A percentile compares a stretch with the other conserved stretches of the same genome.
phyloP scores from a whole-genome alignment of 495 filamentous ascomycete species.

The Hyaloscypha finlandica region DNA sequence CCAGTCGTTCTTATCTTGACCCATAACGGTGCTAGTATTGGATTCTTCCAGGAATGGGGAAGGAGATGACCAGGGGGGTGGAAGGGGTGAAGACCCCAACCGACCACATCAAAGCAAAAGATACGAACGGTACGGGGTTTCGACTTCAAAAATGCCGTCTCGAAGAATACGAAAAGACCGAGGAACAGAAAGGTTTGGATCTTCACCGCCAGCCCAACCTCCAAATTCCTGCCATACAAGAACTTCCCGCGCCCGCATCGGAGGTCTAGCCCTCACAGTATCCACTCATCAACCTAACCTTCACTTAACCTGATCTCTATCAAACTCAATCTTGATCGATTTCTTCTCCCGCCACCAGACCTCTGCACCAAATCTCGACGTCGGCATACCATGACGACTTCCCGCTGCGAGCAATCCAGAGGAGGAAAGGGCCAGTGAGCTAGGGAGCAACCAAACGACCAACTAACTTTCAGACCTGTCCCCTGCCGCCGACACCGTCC shows the following conservation, averaged over 20 bases:
- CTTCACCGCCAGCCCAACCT: not conserved
- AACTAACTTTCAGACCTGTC: not conserved
- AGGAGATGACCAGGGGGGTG: too few species aligned
- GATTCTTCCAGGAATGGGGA: too few species aligned
- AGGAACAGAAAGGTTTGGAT: not conserved
- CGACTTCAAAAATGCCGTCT: too few species aligned
- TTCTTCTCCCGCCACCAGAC: not conserved
- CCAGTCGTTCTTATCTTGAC: not conserved
- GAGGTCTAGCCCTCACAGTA: not conserved
- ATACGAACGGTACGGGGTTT: too few species aligned
- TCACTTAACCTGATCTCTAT: not conserved
- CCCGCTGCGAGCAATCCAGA: not conserved
- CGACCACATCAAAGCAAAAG: too few species aligned
- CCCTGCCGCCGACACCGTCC: not conserved
- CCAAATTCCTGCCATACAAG: not conserved
- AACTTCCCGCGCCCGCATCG: not conserved
- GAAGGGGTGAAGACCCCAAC: too few species aligned
- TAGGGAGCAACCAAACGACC: not conserved
- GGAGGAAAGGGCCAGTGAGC: not conserved
- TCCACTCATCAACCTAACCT: not conserved
- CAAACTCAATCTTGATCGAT: not conserved
- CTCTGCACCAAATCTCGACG: not conserved
- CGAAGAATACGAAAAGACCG: too few species aligned
- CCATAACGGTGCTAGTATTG: too few species aligned
- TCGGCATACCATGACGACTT: not conserved